Evolutionary conservation across 2,329 filamentous ascomycete species (phyloP).

Genomic region (Botrytis paeoniae): DNA sequence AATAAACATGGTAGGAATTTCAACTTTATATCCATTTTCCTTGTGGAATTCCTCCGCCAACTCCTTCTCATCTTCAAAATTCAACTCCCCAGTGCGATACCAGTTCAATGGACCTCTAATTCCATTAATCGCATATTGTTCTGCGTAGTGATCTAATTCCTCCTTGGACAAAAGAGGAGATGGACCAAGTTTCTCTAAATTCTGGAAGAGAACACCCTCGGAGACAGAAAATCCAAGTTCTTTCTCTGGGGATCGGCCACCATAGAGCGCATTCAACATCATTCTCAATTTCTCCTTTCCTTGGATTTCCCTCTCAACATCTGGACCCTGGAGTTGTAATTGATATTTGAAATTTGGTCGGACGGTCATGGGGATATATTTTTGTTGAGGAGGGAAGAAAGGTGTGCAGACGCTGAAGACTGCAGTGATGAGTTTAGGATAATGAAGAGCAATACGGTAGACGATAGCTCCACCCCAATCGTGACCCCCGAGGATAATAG

Average conservation of each 20-base stretch:
- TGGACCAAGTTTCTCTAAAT: constrained; percentile 54
- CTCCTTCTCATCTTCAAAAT: constrained; percentile 70
- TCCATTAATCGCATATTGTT: constrained; percentile 68
- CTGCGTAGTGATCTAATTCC: constrained; percentile 74
- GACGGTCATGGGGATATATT: constrained; percentile 51
- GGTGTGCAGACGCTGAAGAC: constrained; percentile 82
- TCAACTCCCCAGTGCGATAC: constrained; percentile 74
- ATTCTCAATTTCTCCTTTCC: constrained; percentile 61
- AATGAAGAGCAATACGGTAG: constrained; percentile 71
- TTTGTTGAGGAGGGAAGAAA: constrained; percentile 54
- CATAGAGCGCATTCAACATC: constrained; percentile 71
- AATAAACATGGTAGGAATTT: constrained; percentile 71
- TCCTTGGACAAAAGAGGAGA: constrained; percentile 61
- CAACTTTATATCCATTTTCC: constrained; percentile 52
- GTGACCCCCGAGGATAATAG: constrained; percentile 82
- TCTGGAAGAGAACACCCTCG: constrained; percentile 62
- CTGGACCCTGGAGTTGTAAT: constrained; percentile 69
- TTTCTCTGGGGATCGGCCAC: constrained; percentile 56
- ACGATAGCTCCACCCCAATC: constrained; percentile 81
- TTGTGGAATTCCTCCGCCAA: constrained; percentile 56
- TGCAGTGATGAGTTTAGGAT: constrained; percentile 68
- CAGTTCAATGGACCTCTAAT: constrained; percentile 81
- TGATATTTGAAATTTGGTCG: constrained; percentile 80
- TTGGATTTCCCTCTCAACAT: constrained; percentile 57
- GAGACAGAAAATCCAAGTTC: constrained; percentile 56